Percentiles rank a stretch among this genome's conserved stretches.
phyloP scores from a whole-genome alignment of 2,329 filamentous ascomycete genomes.

The Pestalotiopsis sp. region DNA sequence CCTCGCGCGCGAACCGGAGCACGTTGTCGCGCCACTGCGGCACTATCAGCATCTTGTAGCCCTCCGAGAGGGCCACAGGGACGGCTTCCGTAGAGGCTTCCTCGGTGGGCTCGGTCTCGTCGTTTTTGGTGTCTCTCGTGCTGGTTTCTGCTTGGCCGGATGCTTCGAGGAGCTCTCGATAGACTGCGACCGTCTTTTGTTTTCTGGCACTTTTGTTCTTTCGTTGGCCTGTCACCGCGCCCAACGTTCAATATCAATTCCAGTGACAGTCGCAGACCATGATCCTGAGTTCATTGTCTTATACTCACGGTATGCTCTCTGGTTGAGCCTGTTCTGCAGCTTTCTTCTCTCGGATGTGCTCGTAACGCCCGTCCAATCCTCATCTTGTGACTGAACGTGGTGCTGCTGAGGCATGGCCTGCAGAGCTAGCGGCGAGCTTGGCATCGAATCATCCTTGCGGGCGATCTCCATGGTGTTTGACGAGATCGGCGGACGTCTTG shows the following conservation, averaged over 20 bases:
- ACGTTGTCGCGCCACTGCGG: neutral
- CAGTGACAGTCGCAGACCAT: too few relatives aligned
- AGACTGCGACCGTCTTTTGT: neutral
- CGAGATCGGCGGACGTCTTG: neutral
- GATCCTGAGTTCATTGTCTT: neutral
- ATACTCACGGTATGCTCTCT: constrained; percentile 33
- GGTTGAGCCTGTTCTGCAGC: constrained; percentile 34
- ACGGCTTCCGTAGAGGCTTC: neutral
- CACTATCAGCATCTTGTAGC: neutral
- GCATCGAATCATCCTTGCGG: neutral
- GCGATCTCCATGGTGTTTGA: neutral
- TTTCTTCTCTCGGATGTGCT: constrained; percentile 31
- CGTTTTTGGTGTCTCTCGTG: neutral
- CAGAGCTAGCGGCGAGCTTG: neutral
- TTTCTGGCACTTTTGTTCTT: neutral
- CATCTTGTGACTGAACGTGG: constrained; percentile 10
- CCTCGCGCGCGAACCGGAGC: neutral
- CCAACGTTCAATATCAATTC: neutral
- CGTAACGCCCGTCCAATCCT: constrained; percentile 35
- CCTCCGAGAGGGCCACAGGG: neutral
- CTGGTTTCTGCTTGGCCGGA: neutral
- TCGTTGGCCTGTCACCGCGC: neutral
- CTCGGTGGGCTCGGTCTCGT: neutral
- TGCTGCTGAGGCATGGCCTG: constrained; percentile 4
- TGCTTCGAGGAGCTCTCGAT: neutral